Conservation (phyloP, 306 rosid genomes). For the Prunus mume region DNA sequence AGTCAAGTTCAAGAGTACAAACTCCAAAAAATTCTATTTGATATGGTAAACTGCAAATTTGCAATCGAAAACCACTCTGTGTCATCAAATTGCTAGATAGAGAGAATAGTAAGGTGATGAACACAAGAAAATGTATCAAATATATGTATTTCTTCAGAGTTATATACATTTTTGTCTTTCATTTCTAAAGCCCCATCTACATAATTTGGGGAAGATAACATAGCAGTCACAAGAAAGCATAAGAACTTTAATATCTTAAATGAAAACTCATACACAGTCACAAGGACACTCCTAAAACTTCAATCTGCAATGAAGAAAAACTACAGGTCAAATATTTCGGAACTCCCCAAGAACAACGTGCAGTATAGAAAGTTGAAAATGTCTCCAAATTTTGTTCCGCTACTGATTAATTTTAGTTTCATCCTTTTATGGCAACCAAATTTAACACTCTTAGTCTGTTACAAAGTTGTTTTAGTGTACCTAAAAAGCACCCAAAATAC, state of each 20-base stretch:
- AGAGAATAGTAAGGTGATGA: neutral
- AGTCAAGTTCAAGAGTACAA: neutral
- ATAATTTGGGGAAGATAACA: neutral
- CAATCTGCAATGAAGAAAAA: neutral
- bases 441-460: neutral
- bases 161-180: no score
- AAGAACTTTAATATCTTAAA: neutral
- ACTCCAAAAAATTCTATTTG: neutral
- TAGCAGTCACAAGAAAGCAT: neutral
- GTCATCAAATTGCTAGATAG: neutral
- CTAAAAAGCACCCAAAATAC: neutral
- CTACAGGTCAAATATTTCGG: neutral
- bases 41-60: neutral
- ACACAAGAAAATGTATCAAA: neutral
- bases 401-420: neutral
- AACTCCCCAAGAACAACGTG: neutral
- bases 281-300: neutral
- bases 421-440: neutral
- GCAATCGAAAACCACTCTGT: neutral
- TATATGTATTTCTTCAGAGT: no score
- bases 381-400: neutral
- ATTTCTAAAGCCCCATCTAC: neutral
- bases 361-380: neutral
- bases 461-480: neutral
- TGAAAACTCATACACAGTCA: neutral